phyloP scores from a whole-genome alignment of 1,284 basidiomycete species.

The Phellinidium pouzarii region DNA sequence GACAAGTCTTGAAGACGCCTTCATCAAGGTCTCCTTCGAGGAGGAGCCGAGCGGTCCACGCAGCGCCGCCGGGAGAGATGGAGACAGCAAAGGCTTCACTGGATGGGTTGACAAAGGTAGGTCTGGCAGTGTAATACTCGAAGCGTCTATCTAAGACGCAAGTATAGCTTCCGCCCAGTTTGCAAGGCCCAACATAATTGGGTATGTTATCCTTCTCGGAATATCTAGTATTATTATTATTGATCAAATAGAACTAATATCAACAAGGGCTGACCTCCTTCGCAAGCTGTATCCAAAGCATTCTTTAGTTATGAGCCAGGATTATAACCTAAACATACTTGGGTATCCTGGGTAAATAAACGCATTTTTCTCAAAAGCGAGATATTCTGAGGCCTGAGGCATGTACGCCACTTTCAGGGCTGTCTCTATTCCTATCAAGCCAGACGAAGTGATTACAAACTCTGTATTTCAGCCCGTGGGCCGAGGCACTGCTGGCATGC shows the following conservation, averaged over 20 bases:
- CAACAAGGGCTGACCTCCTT: slow-evolving; percentile 42
- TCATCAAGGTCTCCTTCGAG: slow-evolving; percentile 43
- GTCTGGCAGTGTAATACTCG: too few species aligned
- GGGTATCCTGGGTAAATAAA: slow-evolving; percentile 38
- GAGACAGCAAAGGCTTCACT: slow-evolving; percentile 9
- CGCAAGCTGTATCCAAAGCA: slow-evolving; percentile 55
- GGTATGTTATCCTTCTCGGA: slow-evolving; percentile 31
- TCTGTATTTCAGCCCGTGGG: slow-evolving; percentile 43
- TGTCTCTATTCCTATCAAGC: slow-evolving; percentile 38
- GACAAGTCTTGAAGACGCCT: slow-evolving; percentile 34
- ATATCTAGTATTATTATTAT: not conserved
- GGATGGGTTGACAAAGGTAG: slow-evolving; percentile 50
- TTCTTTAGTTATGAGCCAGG: slow-evolving; percentile 48
- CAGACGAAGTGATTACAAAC: slow-evolving; percentile 43
- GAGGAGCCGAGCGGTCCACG: slow-evolving; percentile 10
- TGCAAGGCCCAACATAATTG: slow-evolving; percentile 36
- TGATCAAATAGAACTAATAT: slow-evolving; percentile 11
- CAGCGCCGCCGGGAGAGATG: slow-evolving; percentile 3
- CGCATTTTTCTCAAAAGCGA: not conserved
- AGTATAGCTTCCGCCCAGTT: slow-evolving; percentile 44
- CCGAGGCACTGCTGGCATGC: slow-evolving; percentile 42
- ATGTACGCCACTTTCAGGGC: slow-evolving; percentile 24
- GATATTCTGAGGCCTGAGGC: not conserved
- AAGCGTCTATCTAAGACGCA: too few species aligned
- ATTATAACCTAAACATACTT: slow-evolving; percentile 41